Base-by-base conservation (phyloP, 2,329 filamentous ascomycete species). In the Colletotrichum falcatum region DNA sequence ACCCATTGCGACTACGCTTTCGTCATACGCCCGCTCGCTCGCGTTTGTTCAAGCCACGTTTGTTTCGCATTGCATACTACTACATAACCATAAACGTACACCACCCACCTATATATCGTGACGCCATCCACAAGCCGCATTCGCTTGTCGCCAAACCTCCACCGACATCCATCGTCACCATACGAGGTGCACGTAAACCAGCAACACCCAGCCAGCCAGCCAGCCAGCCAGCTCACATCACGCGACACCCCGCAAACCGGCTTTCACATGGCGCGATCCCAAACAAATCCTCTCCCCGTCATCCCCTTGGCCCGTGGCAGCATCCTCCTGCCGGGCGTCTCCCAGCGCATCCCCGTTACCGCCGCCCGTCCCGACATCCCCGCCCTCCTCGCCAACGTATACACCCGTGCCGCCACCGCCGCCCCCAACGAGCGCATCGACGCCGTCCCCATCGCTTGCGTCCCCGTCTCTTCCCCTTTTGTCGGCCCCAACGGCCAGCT, bases 241-340 rank as follows among this genome's bases (percentile, higher is more conserved):
- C 58, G 49, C 68, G 51, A 59, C 44, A 63, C 20, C 44, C 20
- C 8, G 5, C 60, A 37, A 51, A 12, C 42, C 42, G 53, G 30
- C 37, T 53, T 39, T 65, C 59, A 61, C 55, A 80, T 80, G 77
- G 76, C 77, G 60, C 73, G 74, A 26, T 62, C 73, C 54, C 79
- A 74, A 56, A 77, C 70, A 35, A 82, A 83, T 66, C 82, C 82
- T 65, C 81, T 97, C 42, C 93, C 95, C 55, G 83, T 98, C 76
- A 92, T 98, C 74, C 93, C 94, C 46, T 88, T 98, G 53, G 90
- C 94, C 63, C 90, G 91, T 77, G 92, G 92, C 74, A 89, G 90
- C 72, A 92, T 98, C 74, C 89, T 98, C 49, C 88, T 97, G 12
- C 96, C 96, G 5, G 94, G 94, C 72, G 90, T 95, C 66, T 90